A percentile compares a stretch with the other conserved stretches of the same genome.
Conservation (phyloP, 495 filamentous ascomycete genomes). For the Pyrenula aspistea region DNA sequence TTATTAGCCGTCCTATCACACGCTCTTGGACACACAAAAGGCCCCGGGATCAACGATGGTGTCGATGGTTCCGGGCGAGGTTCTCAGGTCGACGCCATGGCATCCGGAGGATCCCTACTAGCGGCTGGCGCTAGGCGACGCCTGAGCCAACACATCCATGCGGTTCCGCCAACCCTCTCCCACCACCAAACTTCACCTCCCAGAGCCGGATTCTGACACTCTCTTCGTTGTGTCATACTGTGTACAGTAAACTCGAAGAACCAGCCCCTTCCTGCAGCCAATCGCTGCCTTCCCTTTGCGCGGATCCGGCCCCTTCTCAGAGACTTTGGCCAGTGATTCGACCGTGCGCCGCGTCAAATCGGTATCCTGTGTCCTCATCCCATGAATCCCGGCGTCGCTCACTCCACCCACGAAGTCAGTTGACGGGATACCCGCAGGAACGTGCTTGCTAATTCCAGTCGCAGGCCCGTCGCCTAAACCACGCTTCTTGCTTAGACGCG, state of each 20-base stretch:
- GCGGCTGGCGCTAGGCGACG: neutral
- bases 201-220: neutral
- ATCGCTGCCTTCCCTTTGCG: neutral
- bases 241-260: neutral
- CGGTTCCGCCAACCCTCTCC: neutral
- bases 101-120: neutral
- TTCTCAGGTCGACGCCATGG: neutral
- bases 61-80: neutral
- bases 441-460: neutral
- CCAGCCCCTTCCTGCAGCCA: neutral
- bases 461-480: neutral
- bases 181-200: neutral
- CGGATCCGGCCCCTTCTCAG: neutral
- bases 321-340: neutral
- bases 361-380: neutral
- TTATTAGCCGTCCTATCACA: neutral
- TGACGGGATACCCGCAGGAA: neutral
- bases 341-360: neutral
- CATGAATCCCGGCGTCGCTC: neutral
- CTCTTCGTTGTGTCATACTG: neutral
- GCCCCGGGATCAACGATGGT: neutral
- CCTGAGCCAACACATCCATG: neutral
- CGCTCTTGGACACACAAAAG: neutral
- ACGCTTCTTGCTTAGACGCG: neutral
- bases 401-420: neutral